Conservation (phyloP, 139 green algal species). For the Astrephomene gubernaculifera region DNA sequence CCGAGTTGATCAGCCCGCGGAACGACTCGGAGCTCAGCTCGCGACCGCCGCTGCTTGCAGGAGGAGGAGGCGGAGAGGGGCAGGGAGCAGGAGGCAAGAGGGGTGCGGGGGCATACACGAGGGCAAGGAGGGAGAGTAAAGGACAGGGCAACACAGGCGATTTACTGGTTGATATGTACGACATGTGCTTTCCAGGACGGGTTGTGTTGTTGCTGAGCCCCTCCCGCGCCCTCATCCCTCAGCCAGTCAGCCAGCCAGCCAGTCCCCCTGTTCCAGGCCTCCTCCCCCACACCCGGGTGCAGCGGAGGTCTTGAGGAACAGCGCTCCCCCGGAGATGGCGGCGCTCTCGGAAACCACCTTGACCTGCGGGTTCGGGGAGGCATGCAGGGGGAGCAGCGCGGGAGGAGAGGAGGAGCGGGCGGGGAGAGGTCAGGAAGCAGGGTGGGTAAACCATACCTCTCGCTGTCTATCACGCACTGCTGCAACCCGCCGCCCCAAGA, state of each 20-base stretch:
- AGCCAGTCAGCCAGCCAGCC: too few relatives aligned
- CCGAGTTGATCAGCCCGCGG: not conserved
- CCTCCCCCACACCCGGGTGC: not conserved
- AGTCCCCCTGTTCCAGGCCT: not conserved
- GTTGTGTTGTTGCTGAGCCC: too few relatives aligned
- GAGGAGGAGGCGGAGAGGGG: not conserved
- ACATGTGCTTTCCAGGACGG: too few relatives aligned
- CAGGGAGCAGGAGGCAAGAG: not conserved
- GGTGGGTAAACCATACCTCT: too few relatives aligned
- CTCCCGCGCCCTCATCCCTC: not conserved
- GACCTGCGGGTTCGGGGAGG: not conserved
- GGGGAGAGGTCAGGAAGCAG: too few relatives aligned
- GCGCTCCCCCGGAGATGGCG: not conserved
- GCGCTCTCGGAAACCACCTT: conserved; percentile 34
- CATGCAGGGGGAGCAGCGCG: not conserved
- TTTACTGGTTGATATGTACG: too few relatives aligned
- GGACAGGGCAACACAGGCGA: too few relatives aligned
- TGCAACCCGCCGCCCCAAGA: not conserved
- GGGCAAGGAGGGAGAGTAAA: too few relatives aligned
- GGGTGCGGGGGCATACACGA: too few relatives aligned
- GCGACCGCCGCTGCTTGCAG: not conserved
- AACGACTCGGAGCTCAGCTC: conserved; percentile 10
- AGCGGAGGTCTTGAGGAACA: conserved; percentile 23
- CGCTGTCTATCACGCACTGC: not conserved
- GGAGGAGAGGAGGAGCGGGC: not conserved